Evolutionary conservation across 352 stramenopile species (phyloP).

Genomic region (Phytophthora pinifolia): DNA sequence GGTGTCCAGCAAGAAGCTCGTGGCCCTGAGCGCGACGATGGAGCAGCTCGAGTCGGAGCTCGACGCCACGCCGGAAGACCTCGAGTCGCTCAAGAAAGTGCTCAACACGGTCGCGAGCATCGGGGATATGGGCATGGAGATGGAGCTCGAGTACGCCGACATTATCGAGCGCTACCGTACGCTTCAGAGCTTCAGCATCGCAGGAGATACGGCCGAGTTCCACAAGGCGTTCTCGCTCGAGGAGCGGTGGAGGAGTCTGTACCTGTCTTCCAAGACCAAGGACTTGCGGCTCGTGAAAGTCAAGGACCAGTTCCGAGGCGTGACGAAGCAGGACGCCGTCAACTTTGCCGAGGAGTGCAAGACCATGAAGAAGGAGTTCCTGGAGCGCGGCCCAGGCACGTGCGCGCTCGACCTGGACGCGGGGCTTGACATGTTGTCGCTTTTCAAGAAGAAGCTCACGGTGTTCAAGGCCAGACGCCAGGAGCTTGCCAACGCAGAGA

Average conservation of each 20-base stretch:
- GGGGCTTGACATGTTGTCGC: slow-evolving; percentile 84
- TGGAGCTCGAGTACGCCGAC: slow-evolving; percentile 93
- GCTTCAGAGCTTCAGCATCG: slow-evolving; percentile 81
- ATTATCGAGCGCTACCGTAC: slow-evolving; percentile 93
- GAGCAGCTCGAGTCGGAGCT: slow-evolving; percentile 83
- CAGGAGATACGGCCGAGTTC: slow-evolving; percentile 64
- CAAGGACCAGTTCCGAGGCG: slow-evolving; percentile 93
- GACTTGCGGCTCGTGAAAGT: slow-evolving; percentile 92
- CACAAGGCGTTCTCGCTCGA: slow-evolving; percentile 80
- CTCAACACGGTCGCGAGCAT: slow-evolving; percentile 92
- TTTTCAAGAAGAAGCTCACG: slow-evolving; percentile 83
- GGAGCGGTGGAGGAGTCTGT: slow-evolving; percentile 80
- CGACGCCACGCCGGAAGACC: slow-evolving; percentile 72
- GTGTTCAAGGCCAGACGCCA: slow-evolving; percentile 77
- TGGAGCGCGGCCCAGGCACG: slow-evolving; percentile 81
- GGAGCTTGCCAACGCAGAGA: slow-evolving; percentile 94
- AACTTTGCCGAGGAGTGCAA: slow-evolving; percentile 89
- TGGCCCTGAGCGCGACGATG: slow-evolving; percentile 68
- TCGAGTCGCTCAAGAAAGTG: slow-evolving; percentile 94
- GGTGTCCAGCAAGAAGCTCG: slow-evolving; percentile 85
- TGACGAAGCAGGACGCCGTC: slow-evolving; percentile 91
- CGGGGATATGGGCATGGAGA: slow-evolving; percentile 89
- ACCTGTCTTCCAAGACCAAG: slow-evolving; percentile 89
- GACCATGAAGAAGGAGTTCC: slow-evolving; percentile 86
- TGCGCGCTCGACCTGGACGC: slow-evolving; percentile 86